Base-by-base conservation (phyloP, 1,284 basidiomycete genomes). In the Irpex rosettiformis region DNA sequence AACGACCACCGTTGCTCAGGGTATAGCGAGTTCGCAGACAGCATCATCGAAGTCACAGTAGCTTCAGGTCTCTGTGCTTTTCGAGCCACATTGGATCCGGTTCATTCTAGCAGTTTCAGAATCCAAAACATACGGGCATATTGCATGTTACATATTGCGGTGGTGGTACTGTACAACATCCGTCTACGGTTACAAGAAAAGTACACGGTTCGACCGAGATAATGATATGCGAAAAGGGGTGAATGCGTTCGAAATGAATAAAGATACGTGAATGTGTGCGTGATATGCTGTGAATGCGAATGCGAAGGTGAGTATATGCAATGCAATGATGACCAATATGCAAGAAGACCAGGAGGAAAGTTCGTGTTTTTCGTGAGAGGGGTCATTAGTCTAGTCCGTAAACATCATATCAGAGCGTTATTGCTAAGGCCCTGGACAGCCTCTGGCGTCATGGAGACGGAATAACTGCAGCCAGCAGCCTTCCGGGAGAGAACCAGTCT, bases 401-500 rank as follows among this genome's bases (percentile, higher is more conserved):
- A 21, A 3, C 43, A 47, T 47, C 18, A 47, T 18, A 18, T 47
- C 43, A 51, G n/a, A 28, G 48, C 48, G 22, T 28, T 22, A 16
- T 29, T 10, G 11, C 27, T 1, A 48, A 53, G 47, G 49, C 42
- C 27, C 52, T 37, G 57, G 18, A 47, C 22, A 33, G 18, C 3
- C 54, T 40, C 51, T 58, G 45, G 58, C 27, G 37, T 47, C 68
- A 69, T 70, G 72, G 76, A 60, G 74, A 73, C 21, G 70, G 73
- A 49, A 77, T 69, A 52, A 73, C 67, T n/a, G 75, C 75, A 52
- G 80, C 69, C 64, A 84, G 82, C 61, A 85, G 67, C 72, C 77
- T 80, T 62, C 76, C 75, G 24, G 82, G 79, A 61, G 81, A 81
- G 68, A 85, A 82, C 83, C 83, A 85, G 66, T 77, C 75, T 48